These are phyloP conservation scores for Tetrapisispora taiwanensis DNA, from an alignment of 805 yeast genomes.

Conservation along the genomic window DNA sequence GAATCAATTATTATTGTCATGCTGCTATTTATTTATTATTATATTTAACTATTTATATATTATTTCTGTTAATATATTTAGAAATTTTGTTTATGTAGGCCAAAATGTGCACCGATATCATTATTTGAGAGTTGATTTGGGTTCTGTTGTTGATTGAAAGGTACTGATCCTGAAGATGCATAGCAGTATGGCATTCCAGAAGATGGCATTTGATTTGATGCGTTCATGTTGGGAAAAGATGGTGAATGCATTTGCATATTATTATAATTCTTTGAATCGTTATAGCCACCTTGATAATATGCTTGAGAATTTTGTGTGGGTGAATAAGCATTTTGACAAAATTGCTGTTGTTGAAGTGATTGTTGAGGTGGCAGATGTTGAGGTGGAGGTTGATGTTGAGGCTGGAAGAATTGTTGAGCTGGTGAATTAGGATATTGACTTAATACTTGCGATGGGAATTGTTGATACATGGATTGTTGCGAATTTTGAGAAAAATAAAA, in stretches of 20 bases:
- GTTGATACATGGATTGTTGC: background rate
- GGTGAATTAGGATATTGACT: conserved; percentile 1
- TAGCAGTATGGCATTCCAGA: background rate
- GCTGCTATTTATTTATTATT: no score
- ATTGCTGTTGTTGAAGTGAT: background rate
- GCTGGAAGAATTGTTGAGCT: conserved; percentile 1
- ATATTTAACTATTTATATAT: no score
- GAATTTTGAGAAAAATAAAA: background rate
- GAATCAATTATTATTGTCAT: no score
- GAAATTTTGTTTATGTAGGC: background rate
- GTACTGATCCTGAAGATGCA: background rate
- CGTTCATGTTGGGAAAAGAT: background rate
- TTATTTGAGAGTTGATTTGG: background rate
- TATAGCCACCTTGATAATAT: background rate
- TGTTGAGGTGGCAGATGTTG: no score
- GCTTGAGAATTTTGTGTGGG: background rate
- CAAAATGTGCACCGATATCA: background rate
- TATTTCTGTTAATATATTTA: background rate
- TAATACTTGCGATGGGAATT: background rate
- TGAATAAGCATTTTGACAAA: background rate
- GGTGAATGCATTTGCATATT: background rate
- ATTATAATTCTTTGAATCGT: background rate
- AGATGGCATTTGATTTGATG: background rate
- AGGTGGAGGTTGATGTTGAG: no score
- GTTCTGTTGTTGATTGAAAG: background rate